Base-by-base conservation (phyloP, 345 rosid genomes). In the Gossypium rotundifolium region DNA sequence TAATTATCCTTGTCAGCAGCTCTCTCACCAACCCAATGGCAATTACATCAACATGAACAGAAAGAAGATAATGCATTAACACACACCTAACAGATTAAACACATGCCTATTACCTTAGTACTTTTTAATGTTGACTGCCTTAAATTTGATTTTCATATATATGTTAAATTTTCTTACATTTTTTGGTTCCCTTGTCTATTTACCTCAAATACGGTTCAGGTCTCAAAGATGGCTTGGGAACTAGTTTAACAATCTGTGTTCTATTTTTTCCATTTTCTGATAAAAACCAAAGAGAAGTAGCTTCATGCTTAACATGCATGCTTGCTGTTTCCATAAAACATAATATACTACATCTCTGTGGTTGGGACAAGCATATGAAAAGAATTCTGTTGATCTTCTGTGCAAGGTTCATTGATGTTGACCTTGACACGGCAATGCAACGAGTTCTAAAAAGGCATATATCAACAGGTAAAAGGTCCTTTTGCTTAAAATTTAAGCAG, bases 361-460 rank as follows among this genome's bases (percentile, higher is more conserved):
- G 16, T 67, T 14, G 54, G 17, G 13, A 23, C 71, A 48, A 48
- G 42, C 40, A 23, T 16, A 25, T 22, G 57, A 68, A 49, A 65
- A 29, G 46, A 48, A 13, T 40, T 45, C 29, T n/a, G 46, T 55
- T 64, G 23, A 58, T 69, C 66, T 65, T 81, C 72, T 13, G 11
- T 76, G 58, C 58, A 78, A 91, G 96, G 97, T 90, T 93, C 78
- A 84, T 93, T 66, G 96, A 93, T 46, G 86, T 89, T 53, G 89
- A 93, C 79, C 85, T 91, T 5, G 93, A 90, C 59, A 84, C 73
- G 14, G 85, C 94, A 53, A 96, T 93, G 96, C 82, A 85, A 27
- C 88, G 98, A 25, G 97, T 96, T 75, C 70, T 88, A 62, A 83
- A 78, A 58, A 79, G 96, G 77, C 96, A 93, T 80, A 87, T 95